Conservation (phyloP, 2,329 filamentous ascomycete genomes). For the Tolypocladium amazonense region DNA sequence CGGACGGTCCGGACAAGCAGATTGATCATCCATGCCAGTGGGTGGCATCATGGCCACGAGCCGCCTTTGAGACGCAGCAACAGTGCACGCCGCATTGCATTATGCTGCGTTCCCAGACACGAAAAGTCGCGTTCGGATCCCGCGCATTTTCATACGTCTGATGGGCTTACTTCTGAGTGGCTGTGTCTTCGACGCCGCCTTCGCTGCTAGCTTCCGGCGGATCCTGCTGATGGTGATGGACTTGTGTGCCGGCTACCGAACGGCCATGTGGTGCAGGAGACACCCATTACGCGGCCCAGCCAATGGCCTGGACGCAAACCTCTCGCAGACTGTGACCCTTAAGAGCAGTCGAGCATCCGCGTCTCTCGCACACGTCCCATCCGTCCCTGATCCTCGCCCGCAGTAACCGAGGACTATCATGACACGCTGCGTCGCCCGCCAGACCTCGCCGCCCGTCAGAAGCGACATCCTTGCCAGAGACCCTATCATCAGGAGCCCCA, state of each 20-base stretch:
- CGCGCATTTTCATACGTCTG: no score
- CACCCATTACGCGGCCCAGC: conserved; percentile 7
- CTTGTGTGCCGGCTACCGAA: not conserved
- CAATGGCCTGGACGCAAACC: not conserved
- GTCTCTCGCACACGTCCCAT: not conserved
- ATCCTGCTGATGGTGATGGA: not conserved
- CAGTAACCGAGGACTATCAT: not conserved
- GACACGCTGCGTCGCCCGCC: not conserved
- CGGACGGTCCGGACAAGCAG: not conserved
- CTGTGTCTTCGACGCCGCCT: not conserved
- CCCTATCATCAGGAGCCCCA: not conserved
- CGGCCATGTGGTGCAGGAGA: not conserved
- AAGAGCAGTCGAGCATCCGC: not conserved
- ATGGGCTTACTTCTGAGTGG: not conserved
- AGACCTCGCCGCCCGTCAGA: not conserved
- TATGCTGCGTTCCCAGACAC: not conserved
- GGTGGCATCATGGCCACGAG: not conserved
- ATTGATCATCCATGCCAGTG: not conserved
- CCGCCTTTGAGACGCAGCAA: not conserved
- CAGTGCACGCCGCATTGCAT: not conserved
- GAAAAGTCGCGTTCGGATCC: not conserved
- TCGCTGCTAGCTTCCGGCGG: not conserved
- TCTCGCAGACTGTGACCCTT: not conserved
- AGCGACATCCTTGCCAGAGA: not conserved
- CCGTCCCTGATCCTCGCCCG: not conserved